Percentiles rank a stretch among this genome's conserved stretches.
phyloP scores from a whole-genome alignment of 2,329 filamentous ascomycete species.

The Pseudonectria foliicola region DNA sequence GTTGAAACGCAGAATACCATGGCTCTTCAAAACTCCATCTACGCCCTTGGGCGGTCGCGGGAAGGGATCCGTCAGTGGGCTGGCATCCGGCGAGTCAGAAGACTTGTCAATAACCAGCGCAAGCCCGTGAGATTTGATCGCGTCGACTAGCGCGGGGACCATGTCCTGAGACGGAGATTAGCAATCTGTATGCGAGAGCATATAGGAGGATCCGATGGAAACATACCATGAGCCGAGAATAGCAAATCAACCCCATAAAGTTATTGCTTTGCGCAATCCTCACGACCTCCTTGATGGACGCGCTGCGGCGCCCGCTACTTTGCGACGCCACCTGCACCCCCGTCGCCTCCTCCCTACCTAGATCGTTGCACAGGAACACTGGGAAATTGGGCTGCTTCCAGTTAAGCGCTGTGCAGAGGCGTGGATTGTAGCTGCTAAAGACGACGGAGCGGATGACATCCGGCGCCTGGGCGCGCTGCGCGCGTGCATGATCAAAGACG shows the following conservation, averaged over 20 bases:
- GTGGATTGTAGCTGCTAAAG: slow-evolving; percentile 87
- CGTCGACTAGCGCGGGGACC: slow-evolving; percentile 84
- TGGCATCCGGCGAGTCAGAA: slow-evolving; percentile 40
- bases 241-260: slow-evolving; percentile 94
- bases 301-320: slow-evolving; percentile 63
- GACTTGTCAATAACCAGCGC: slow-evolving; percentile 88
- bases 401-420: slow-evolving; percentile 87
- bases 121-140: slow-evolving; percentile 89
- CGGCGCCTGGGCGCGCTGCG: slow-evolving; percentile 53
- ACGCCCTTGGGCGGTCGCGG: slow-evolving; percentile 68
- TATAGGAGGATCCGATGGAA: neutral
- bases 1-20: slow-evolving; percentile 87
- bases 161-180: slow-evolving; percentile 57
- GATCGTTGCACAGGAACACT: slow-evolving; percentile 88
- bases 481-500: slow-evolving; percentile 85
- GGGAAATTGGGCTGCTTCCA: slow-evolving; percentile 99
- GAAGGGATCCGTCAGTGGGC: slow-evolving; percentile 42
- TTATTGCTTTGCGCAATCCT: slow-evolving; percentile 92
- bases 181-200: neutral
- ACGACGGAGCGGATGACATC: slow-evolving; percentile 79
- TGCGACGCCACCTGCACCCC: slow-evolving; percentile 30
- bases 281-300: slow-evolving; percentile 91
- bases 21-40: slow-evolving; percentile 77
- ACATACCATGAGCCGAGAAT: slow-evolving; percentile 74
- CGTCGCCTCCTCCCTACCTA: slow-evolving; percentile 55